Percentiles rank a stretch among this genome's conserved stretches.
phyloP scores from a whole-genome alignment of 164 flowering plant species.

The Stephania japonica region DNA sequence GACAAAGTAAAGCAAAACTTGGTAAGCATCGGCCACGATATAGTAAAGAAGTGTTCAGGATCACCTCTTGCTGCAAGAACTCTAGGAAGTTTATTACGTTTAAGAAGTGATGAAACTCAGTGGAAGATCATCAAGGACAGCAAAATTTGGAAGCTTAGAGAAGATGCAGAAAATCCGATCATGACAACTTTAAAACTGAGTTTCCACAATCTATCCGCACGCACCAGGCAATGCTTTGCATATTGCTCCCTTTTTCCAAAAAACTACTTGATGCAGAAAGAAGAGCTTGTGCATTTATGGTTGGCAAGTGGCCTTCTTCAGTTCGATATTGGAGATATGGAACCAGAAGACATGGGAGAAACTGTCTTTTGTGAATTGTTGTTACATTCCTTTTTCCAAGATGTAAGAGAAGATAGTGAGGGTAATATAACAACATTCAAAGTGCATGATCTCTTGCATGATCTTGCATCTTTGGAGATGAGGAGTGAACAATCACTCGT shows the following conservation, averaged over 20 bases:
- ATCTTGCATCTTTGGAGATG: constrained; percentile 4
- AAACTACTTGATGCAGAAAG: constrained; percentile 8
- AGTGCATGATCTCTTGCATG: constrained; percentile 15
- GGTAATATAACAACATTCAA: neutral
- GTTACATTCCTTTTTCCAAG: constrained; percentile 10
- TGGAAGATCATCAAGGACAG: neutral
- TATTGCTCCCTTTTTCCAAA: constrained; percentile 25
- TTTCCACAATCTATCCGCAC: constrained; percentile 16
- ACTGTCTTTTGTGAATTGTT: neutral
- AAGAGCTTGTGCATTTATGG: constrained; percentile 17
- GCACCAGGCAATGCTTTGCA: neutral
- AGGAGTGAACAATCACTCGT: constrained; percentile 1
- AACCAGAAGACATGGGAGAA: constrained; percentile 4
- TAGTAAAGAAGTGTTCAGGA: neutral
- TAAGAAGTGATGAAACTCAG: too few species aligned
- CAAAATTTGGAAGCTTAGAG: constrained; percentile 16
- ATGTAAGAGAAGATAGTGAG: neutral
- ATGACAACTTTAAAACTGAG: constrained; percentile 20
- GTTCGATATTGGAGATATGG: neutral
- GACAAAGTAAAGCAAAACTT: neutral
- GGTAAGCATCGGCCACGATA: neutral
- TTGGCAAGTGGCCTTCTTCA: constrained; percentile 14
- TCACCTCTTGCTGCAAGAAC: neutral
- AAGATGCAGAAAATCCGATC: neutral
- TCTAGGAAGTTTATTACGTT: neutral